These are phyloP conservation scores for Botrytis squamosa DNA, from an alignment of 2,329 filamentous ascomycete genomes.

Conservation along the genomic window DNA sequence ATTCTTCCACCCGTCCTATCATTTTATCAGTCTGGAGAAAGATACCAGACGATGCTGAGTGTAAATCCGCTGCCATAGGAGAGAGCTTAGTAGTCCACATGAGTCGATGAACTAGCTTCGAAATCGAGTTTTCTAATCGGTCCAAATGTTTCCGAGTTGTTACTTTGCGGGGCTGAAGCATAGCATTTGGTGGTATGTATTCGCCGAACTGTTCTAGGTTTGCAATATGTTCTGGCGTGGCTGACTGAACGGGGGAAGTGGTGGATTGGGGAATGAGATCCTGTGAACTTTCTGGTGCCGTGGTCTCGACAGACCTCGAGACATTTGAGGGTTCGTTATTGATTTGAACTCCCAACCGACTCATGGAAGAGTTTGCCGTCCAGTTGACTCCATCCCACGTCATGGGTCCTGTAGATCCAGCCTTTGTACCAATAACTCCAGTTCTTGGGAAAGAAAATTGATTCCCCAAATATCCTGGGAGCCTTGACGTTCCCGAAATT, in stretches of 20 bases:
- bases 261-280: neutral
- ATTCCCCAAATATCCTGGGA: neutral
- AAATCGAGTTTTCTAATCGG: constrained; percentile 28
- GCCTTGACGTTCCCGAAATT: neutral
- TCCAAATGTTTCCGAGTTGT: constrained; percentile 28
- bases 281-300: neutral
- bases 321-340: neutral
- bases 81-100: constrained; percentile 24
- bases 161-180: constrained; percentile 28
- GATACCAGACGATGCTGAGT: constrained; percentile 9
- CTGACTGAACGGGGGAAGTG: neutral
- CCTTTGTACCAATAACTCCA: constrained; percentile 6
- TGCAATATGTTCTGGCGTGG: neutral
- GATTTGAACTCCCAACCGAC: neutral
- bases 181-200: neutral
- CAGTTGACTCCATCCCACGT: constrained; percentile 15
- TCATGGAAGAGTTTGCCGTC: neutral
- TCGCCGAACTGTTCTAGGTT: constrained; percentile 10
- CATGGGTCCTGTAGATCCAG: constrained; percentile 3
- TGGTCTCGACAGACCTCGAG: neutral
- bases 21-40: constrained; percentile 27
- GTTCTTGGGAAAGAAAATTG: neutral
- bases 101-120: constrained; percentile 31
- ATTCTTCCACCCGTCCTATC: constrained; percentile 23
- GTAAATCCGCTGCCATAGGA: constrained; percentile 5